These are phyloP conservation scores for Backusella australiensis DNA, from an alignment of 192 early-diverging fungal species.

Conservation along the genomic window DNA sequence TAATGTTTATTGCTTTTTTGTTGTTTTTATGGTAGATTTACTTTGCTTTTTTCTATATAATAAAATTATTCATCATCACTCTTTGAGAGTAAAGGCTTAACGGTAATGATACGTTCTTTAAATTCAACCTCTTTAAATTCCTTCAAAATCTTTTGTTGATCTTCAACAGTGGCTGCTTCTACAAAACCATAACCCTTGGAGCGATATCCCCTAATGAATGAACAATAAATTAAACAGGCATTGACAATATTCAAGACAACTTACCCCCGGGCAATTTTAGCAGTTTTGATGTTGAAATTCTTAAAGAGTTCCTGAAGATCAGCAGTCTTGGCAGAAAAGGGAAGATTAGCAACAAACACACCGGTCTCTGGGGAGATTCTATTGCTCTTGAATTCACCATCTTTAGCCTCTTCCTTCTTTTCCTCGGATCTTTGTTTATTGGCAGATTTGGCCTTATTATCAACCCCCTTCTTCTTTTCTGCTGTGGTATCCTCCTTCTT, in stretches of 20 bases:
- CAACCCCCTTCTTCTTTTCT: background rate
- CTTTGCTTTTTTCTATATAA: background rate
- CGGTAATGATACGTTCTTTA: constrained; percentile 52
- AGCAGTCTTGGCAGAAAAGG: constrained; percentile 67
- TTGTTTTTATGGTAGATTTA: background rate
- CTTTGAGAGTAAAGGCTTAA: background rate
- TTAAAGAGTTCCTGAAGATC: constrained; percentile 76
- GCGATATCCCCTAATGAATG: constrained; percentile 42
- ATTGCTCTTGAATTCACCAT: background rate
- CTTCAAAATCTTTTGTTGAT: constrained; percentile 73
- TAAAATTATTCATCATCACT: background rate
- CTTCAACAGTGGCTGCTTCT: constrained; percentile 70
- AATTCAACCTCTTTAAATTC: constrained; percentile 57
- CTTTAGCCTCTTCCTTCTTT: constrained; percentile 11
- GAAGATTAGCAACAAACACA: constrained; percentile 80
- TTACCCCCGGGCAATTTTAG: constrained; percentile 68
- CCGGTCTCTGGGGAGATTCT: constrained; percentile 62
- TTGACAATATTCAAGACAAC: background rate
- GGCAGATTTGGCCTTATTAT: background rate
- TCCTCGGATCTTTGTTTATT: background rate
- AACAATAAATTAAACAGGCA: background rate
- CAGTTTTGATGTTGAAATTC: constrained; percentile 71
- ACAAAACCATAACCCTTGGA: constrained; percentile 97
- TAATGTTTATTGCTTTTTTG: background rate
- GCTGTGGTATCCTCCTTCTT: background rate